Conservation (phyloP, 2,329 filamentous ascomycete genomes). For the Neofusicoccum laricinum region DNA sequence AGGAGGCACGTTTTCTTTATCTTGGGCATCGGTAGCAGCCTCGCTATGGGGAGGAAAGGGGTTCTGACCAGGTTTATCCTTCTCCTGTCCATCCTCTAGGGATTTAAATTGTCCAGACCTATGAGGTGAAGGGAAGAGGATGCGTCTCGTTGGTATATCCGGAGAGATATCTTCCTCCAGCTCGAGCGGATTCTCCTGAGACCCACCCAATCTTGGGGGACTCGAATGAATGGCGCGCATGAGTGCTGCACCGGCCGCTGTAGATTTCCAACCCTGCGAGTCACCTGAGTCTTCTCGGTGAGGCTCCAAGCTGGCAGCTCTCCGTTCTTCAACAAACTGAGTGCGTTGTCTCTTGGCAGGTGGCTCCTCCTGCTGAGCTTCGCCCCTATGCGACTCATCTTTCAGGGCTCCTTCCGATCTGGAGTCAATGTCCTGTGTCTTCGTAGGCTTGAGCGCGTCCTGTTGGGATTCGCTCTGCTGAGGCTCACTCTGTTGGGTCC, state of each 20-base stretch:
- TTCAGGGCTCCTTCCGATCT: too few species aligned
- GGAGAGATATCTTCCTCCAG: slow-evolving; percentile 52
- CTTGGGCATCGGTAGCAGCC: slow-evolving; percentile 25
- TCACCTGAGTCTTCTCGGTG: neutral
- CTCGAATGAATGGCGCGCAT: slow-evolving; percentile 60
- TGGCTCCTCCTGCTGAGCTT: slow-evolving; percentile 33
- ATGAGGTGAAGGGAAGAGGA: slow-evolving; percentile 75
- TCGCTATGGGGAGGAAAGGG: slow-evolving; percentile 1
- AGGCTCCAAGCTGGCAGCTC: slow-evolving; percentile 5
- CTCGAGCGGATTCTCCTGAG: slow-evolving; percentile 48
- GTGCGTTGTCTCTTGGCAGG: slow-evolving; percentile 26
- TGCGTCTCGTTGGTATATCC: slow-evolving; percentile 59
- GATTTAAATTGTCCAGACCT: slow-evolving; percentile 63
- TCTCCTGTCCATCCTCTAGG: slow-evolving; percentile 40
- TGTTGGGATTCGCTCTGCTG: neutral
- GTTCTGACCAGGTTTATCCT: slow-evolving; percentile 28
- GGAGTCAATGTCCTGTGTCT: too few species aligned
- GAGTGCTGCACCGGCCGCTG: slow-evolving; percentile 34
- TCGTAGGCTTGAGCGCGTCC: neutral
- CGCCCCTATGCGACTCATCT: slow-evolving; percentile 19
- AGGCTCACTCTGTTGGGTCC: neutral
- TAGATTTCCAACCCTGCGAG: slow-evolving; percentile 10
- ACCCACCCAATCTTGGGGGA: slow-evolving; percentile 52
- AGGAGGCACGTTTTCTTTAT: slow-evolving; percentile 57
- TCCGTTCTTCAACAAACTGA: neutral